Evolutionary conservation across 2,329 filamentous ascomycete genomes (phyloP), one percentile per base, ranked within the genome.

Genomic region (Trichoderma harzianum): DNA sequence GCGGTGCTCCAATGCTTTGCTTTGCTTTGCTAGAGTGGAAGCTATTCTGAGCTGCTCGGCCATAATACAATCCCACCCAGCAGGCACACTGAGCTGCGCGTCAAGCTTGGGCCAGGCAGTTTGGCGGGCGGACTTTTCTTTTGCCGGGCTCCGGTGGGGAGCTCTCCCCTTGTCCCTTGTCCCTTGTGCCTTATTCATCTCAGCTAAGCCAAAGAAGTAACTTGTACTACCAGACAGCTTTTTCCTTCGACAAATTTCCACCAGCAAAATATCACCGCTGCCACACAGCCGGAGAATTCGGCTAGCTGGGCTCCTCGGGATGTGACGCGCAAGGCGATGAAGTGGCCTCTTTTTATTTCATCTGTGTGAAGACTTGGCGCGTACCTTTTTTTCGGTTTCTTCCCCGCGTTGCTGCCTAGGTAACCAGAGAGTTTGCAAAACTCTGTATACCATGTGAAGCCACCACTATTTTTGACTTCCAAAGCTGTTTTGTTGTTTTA

Each of bases 71-170:
- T 74, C 67, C 76, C 73, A 69, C 67, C 47, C 36, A 75, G 77
- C 76, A 81, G 80, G 80, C 80, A 81, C 78, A 73, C 76, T 77
- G 21, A 81, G 79, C 80, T 81, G 79, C 80, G 80, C 80, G 80
- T 81, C 79, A 74, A 81, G 79, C 78, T 80, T 73, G 71, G 73
- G 64, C 70, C 58, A 71, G 69, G 69, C 68, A 51, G 63, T 62
- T 62, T 55, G 53, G 55, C 77, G 11, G 78, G 55, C 79, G 79
- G 79, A 72, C 24, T 32, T 73, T 74, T 3, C 66, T 77, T 81
- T 74, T 39, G 76, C 80, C 80, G 79, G 36, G 8, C 18, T 36
- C 72, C 72, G 72, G 39, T 55, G 64, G 58, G 69, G 62, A 60
- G 66, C 24, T 36, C 62, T 71, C 73, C 70, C 72, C 63, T 65